Conservation (phyloP, 2,329 filamentous ascomycete genomes). For the Fusarium sacchari region DNA sequence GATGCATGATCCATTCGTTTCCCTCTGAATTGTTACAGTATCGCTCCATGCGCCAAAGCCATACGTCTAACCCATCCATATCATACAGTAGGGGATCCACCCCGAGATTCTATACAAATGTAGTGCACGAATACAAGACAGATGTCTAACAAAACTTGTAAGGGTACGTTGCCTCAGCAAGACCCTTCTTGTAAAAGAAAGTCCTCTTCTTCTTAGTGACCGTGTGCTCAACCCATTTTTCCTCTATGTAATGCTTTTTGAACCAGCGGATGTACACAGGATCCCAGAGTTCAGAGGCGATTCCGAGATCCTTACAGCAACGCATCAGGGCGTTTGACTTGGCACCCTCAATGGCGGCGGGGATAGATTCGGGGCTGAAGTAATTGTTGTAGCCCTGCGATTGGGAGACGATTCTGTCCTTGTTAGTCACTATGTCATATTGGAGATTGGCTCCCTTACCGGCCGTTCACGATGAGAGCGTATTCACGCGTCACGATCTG, state of each 20-base stretch:
- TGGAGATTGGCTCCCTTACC: conserved; percentile 64
- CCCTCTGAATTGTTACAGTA: background rate
- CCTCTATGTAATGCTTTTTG: conserved; percentile 76
- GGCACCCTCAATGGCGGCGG: conserved; percentile 94
- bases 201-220: conserved; percentile 89
- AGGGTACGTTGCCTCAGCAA: conserved; percentile 75
- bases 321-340: conserved; percentile 98
- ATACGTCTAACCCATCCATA: conserved; percentile 12
- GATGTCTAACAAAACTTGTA: conserved; percentile 54
- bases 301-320: conserved; percentile 96
- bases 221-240: conserved; percentile 90
- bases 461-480: conserved; percentile 85
- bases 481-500: conserved; percentile 90
- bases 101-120: conserved; percentile 8
- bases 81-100: conserved; percentile 19
- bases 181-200: conserved; percentile 83
- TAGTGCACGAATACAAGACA: background rate
- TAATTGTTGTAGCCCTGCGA: conserved; percentile 95
- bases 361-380: conserved; percentile 88
- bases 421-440: background rate
- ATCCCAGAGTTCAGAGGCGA: conserved; percentile 97
- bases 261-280: conserved; percentile 88
- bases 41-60: conserved; percentile 23
- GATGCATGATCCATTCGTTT: background rate
- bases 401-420: conserved; percentile 82